Base-by-base conservation (phyloP, 2,329 filamentous ascomycete species). In the Plenodomus biglobosus region DNA sequence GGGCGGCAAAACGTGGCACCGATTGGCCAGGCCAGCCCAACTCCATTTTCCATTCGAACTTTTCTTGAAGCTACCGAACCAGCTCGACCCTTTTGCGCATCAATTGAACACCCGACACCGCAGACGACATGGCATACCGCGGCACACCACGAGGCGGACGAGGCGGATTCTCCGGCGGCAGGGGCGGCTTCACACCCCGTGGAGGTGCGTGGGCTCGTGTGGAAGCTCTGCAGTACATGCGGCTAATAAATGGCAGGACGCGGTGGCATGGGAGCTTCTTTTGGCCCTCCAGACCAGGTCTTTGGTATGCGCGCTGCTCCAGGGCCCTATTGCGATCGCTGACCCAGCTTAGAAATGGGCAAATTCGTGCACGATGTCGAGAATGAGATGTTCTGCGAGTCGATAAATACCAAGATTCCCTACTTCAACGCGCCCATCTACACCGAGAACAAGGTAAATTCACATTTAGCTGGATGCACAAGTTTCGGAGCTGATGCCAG, bases 341-440 rank as follows among this genome's bases (percentile, higher is more conserved):
- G 43, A 66, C 27, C 16, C 36, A 27, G 35, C 2, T 42, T 81
- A 86, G 94, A 96, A 78, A 90, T 99, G 87, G 94, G 94, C 74
- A 84, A 84, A 59, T 95, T 97, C 76, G 77, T 96, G 72, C 94
- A 99, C 78, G 86, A 91, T 50, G 92, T 89, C 78, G 94, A 99
- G 77, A 92, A 92, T 73, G 94, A 99, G 76, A 94, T 99, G 82
- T 87, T 99, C 64, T 96, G 92, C 87, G 86, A 91, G 76, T 95
- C 89, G 62, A 87, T 88, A 76, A 97, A 96, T 80, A 80, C 87
- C 65, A 97, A 97, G 78, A 87, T 99, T 58, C 94, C 94, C 54
- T 95, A 95, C 80, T 99, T 99, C 86, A 97, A 96, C 80, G 94
- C 94, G 53, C 91, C 91, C 62, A 95, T 99, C 75, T 99, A 94